Evolutionary conservation across 495 filamentous ascomycete species (phyloP).

Genomic region (Hyaloscypha bicolor): DNA sequence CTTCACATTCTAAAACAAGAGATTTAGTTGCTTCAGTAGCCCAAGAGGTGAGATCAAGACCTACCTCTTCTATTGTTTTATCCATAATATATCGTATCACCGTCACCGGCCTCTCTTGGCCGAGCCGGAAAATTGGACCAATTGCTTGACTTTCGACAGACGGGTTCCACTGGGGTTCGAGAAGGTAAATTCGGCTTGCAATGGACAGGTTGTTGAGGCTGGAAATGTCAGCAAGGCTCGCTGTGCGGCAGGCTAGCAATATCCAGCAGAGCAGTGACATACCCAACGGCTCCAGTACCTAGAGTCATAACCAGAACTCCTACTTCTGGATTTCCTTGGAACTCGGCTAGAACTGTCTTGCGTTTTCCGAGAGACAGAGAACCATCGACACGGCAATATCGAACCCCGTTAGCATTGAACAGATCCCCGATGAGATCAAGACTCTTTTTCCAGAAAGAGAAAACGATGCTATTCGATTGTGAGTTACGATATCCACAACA

Average conservation of each 20-base stretch:
- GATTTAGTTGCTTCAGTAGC: not conserved
- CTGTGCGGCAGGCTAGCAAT: not conserved
- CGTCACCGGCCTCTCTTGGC: constrained; percentile 37
- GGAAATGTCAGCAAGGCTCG: not conserved
- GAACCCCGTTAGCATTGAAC: constrained; percentile 23
- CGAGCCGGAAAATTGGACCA: constrained; percentile 37
- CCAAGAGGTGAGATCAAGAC: not conserved
- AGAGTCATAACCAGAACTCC: constrained; percentile 51
- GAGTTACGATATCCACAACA: too few species aligned
- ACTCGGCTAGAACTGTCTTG: constrained; percentile 36
- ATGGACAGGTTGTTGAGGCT: constrained; percentile 44
- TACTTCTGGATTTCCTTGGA: constrained; percentile 32
- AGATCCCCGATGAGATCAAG: constrained; percentile 40
- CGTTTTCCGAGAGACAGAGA: constrained; percentile 32
- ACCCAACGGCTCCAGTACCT: constrained; percentile 53
- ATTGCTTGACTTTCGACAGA: constrained; percentile 56
- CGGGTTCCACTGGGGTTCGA: constrained; percentile 60
- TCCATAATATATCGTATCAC: constrained; percentile 46
- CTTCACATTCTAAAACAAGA: constrained; percentile 2
- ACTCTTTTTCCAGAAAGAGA: constrained; percentile 51
- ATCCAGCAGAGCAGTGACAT: constrained; percentile 21
- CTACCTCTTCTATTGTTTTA: constrained; percentile 50
- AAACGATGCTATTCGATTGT: constrained; percentile 44
- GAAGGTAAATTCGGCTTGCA: constrained; percentile 47
- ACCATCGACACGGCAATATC: constrained; percentile 43